phyloP scores from a whole-genome alignment of 306 rosid genomes.

The Calophaca sinica region DNA sequence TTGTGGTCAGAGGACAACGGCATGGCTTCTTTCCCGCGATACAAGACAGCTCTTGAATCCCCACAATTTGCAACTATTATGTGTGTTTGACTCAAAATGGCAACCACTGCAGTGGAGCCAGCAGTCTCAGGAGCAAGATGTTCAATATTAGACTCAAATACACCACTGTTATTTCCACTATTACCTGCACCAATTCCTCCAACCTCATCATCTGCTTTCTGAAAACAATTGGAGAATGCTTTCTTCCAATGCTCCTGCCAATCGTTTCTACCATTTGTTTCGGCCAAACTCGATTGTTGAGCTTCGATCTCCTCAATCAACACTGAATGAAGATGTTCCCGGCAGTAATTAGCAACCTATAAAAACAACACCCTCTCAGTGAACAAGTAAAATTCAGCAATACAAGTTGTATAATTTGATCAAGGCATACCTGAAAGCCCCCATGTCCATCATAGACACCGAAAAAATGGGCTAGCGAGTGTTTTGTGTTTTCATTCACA shows the following conservation, averaged over 20 bases:
- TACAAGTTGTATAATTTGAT: conserved; percentile 13
- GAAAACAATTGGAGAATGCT: conserved; percentile 67
- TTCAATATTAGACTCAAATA: conserved; percentile 47
- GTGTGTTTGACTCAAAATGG: conserved; percentile 65
- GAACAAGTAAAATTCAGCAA: conserved; percentile 39
- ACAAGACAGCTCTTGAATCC: conserved; percentile 85
- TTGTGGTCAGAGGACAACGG: conserved; percentile 85
- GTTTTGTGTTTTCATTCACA: conserved; percentile 41
- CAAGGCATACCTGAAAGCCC: conserved; percentile 67
- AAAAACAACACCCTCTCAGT: conserved; percentile 29
- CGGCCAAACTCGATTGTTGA: conserved; percentile 43
- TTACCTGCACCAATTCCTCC: conserved; percentile 51
- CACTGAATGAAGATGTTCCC: conserved; percentile 65
- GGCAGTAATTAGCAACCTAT: conserved; percentile 87
- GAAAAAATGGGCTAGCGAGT: conserved; percentile 64
- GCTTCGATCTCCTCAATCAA: conserved; percentile 71
- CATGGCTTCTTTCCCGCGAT: conserved; percentile 70
- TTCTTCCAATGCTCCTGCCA: conserved; percentile 70
- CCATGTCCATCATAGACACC: conserved; percentile 94
- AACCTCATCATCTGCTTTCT: conserved; percentile 74
- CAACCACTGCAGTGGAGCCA: conserved; percentile 88
- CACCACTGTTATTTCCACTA: conserved; percentile 39
- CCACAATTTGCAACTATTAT: conserved; percentile 81
- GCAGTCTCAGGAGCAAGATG: conserved; percentile 75
- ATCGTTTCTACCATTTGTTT: conserved; percentile 40